These are phyloP conservation scores for Vigna hirtella DNA, from an alignment of 306 rosid genomes.

Conservation along the genomic window DNA sequence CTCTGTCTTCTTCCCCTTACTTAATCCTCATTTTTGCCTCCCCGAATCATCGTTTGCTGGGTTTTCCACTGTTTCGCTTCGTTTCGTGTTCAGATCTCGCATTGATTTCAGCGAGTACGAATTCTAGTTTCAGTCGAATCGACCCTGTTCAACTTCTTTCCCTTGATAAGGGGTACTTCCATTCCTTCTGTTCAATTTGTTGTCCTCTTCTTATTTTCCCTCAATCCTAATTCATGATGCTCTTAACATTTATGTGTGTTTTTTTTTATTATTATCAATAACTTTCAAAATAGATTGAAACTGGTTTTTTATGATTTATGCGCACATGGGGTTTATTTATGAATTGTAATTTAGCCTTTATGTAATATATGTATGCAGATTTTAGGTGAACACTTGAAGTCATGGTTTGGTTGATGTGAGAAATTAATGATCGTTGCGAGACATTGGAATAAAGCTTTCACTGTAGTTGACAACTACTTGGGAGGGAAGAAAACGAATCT, in stretches of 20 bases:
- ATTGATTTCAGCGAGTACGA: conserved; percentile 54
- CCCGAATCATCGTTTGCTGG: background rate
- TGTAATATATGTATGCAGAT: conserved; percentile 49
- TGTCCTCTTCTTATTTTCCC: background rate
- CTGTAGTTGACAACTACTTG: conserved; percentile 52
- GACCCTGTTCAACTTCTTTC: conserved; percentile 21
- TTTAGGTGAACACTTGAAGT: background rate
- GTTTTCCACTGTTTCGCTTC: background rate
- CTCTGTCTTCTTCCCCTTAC: conserved; percentile 10
- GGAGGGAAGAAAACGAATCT: conserved; percentile 55
- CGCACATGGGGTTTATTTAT: background rate
- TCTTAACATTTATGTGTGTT: background rate
- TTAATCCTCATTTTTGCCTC: background rate
- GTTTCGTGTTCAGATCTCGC: conserved; percentile 58
- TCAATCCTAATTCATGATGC: conserved; percentile 14
- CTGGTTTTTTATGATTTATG: background rate
- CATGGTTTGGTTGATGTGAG: background rate
- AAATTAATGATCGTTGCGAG: conserved; percentile 63
- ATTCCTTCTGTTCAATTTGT: background rate
- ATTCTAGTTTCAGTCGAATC: conserved; percentile 39
- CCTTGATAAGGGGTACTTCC: conserved; percentile 25
- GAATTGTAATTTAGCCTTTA: conserved; percentile 3
- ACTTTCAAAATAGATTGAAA: background rate
- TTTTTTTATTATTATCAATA: background rate
- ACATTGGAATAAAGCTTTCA: conserved; percentile 32